A percentile compares a stretch with the other conserved stretches of the same genome.
Conservation (phyloP, 768 basidiomycete genomes). For the Lactarius tabidus region DNA sequence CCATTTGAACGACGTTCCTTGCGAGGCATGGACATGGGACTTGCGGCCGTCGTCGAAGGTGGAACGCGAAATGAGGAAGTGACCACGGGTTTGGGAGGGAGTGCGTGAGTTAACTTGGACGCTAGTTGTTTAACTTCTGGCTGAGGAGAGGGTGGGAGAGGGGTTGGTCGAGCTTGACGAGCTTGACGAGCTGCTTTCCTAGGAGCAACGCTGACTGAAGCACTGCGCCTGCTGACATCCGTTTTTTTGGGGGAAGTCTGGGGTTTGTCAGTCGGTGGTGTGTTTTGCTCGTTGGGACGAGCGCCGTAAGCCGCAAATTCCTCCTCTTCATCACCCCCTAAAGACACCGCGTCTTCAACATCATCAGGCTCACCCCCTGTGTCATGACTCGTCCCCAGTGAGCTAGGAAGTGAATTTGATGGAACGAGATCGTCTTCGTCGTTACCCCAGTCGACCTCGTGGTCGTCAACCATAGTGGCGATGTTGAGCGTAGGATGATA, state of each 20-base stretch:
- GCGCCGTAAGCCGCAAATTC: conserved; percentile 47
- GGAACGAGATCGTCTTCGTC: conserved; percentile 40
- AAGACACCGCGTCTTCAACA: conserved; percentile 61
- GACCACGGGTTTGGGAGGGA: conserved; percentile 25
- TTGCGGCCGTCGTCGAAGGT: conserved; percentile 26
- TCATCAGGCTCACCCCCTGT: conserved; percentile 34
- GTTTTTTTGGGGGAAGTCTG: conserved; percentile 3
- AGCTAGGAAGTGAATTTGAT: conserved; percentile 20
- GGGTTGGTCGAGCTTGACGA: conserved; percentile 3
- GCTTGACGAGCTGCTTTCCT: conserved; percentile 9
- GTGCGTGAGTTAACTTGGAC: conserved; percentile 23
- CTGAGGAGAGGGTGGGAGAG: conserved; percentile 20
- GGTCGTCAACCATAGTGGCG: conserved; percentile 58
- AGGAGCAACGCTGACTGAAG: neutral
- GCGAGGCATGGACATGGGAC: conserved; percentile 26
- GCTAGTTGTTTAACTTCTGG: conserved; percentile 9
- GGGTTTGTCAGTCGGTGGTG: conserved; percentile 2
- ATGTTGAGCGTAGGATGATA: conserved; percentile 20
- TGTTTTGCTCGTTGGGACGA: conserved; percentile 9
- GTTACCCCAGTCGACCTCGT: conserved; percentile 67
- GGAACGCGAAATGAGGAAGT: conserved; percentile 21
- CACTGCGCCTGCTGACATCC: conserved; percentile 12
- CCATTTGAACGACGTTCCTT: conserved; percentile 26
- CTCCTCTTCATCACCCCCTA: conserved; percentile 65
- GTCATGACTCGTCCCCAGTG: conserved; percentile 23